A percentile compares a stretch with the other conserved stretches of the same genome.
phyloP scores from a whole-genome alignment of 2,329 filamentous ascomycete species.

The Pestalotiopsis sp. region DNA sequence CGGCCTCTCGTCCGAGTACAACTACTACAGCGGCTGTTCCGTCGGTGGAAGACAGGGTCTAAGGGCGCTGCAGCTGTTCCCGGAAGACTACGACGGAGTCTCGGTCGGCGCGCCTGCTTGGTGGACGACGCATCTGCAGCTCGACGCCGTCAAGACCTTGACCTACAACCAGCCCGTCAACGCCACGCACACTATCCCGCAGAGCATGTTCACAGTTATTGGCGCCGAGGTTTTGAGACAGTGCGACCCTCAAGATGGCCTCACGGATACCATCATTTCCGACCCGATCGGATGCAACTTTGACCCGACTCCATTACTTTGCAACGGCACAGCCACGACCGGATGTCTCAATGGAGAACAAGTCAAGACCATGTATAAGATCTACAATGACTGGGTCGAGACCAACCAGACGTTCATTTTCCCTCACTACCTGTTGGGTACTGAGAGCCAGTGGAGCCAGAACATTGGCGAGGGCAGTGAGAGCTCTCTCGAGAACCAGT shows the following conservation, averaged over 20 bases:
- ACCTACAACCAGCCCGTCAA: constrained; percentile 50
- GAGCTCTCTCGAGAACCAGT: constrained; percentile 35
- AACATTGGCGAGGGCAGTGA: constrained; percentile 33
- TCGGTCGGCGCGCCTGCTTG: constrained; percentile 54
- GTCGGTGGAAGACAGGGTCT: constrained; percentile 64
- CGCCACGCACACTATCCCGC: constrained; percentile 48
- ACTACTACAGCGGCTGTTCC: constrained; percentile 61
- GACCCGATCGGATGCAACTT: constrained; percentile 48
- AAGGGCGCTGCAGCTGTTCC: constrained; percentile 53
- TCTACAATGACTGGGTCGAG: constrained; percentile 29
- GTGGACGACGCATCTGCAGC: constrained; percentile 51
- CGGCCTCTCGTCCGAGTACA: constrained; percentile 42
- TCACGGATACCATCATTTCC: constrained; percentile 52
- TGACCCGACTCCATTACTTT: constrained; percentile 42
- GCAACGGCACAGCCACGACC: constrained; percentile 26
- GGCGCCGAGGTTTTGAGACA: constrained; percentile 46
- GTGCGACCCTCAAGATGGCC: constrained; percentile 53
- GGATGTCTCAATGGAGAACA: constrained; percentile 47
- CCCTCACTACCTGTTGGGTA: constrained; percentile 48
- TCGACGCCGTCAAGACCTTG: constrained; percentile 45
- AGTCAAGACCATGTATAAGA: constrained; percentile 36
- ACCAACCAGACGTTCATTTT: constrained; percentile 38
- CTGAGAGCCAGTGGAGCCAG: constrained; percentile 41
- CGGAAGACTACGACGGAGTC: constrained; percentile 61
- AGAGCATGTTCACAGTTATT: constrained; percentile 41